Percentiles rank a stretch among this genome's conserved stretches.
phyloP scores from a whole-genome alignment of 805 yeast genomes.

The Zygotorulaspora chibaensis region DNA sequence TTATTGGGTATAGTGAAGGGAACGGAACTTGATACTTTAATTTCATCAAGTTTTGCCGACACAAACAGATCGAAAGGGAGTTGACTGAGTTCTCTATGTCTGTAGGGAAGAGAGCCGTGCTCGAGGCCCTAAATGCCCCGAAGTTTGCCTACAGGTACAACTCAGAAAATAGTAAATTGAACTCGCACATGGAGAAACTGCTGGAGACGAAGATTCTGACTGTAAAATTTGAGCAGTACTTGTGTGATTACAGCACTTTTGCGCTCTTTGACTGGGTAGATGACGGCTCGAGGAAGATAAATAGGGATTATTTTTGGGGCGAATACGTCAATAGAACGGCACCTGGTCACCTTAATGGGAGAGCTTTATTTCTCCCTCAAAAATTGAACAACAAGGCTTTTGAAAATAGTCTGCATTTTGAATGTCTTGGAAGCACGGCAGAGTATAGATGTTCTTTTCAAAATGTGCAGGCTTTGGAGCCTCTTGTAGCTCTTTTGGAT shows the following conservation, averaged over 20 bases:
- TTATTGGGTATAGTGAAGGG: too few species aligned
- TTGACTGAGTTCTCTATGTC: neutral
- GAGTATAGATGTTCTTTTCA: constrained; percentile 12
- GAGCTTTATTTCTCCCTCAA: constrained; percentile 5
- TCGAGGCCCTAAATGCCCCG: constrained; percentile 10
- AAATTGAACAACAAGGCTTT: constrained; percentile 7
- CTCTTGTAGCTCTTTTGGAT: constrained; percentile 6
- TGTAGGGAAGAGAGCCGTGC: neutral
- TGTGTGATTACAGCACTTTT: constrained; percentile 14
- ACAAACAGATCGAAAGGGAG: neutral
- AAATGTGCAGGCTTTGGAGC: constrained; percentile 3
- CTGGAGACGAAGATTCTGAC: constrained; percentile 2
- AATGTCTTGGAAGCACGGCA: neutral
- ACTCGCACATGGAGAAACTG: constrained; percentile 2
- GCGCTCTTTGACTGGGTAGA: constrained; percentile 16
- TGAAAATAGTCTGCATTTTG: constrained; percentile 3
- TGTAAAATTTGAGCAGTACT: constrained; percentile 9
- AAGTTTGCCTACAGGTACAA: constrained; percentile 9
- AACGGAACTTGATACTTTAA: too few species aligned
- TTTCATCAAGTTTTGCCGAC: too few species aligned
- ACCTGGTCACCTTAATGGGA: neutral
- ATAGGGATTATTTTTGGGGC: constrained; percentile 12
- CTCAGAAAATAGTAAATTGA: neutral
- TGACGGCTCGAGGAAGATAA: neutral
- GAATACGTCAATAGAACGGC: constrained; percentile 5